These are phyloP conservation scores for Leptodontidium sp. DNA, from an alignment of 2,329 filamentous ascomycete genomes.

Conservation along the genomic window DNA sequence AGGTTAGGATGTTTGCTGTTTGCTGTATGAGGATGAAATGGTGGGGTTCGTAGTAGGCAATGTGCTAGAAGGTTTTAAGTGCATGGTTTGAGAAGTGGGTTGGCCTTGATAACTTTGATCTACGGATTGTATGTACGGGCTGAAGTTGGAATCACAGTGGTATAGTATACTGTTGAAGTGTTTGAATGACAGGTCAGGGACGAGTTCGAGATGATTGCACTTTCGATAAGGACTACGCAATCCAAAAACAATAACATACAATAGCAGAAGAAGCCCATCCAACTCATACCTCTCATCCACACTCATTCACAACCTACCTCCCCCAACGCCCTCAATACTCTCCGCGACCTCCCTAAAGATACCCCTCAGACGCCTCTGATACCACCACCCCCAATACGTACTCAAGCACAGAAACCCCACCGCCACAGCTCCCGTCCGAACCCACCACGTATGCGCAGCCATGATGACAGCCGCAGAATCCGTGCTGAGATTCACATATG, in stretches of 20 bases:
- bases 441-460: slow-evolving; percentile 26
- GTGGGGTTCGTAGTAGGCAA: neutral
- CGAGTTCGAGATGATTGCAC: neutral
- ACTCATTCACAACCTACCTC: neutral
- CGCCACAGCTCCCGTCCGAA: slow-evolving; percentile 24
- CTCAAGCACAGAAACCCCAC: slow-evolving; percentile 28
- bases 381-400: slow-evolving; percentile 32
- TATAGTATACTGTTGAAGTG: neutral
- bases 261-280: neutral
- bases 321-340: neutral
- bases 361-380: slow-evolving; percentile 25
- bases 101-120: neutral
- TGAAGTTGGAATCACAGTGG: neutral
- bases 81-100: neutral
- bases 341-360: slow-evolving; percentile 13
- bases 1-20: no score
- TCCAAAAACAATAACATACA: neutral
- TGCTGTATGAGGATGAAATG: neutral
- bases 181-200: no score
- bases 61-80: neutral
- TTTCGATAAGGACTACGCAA: neutral
- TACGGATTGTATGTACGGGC: neutral
- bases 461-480: slow-evolving; percentile 22
- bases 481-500: slow-evolving; percentile 13
- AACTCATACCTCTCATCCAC: neutral